Conservation (phyloP, 1,139 yeast species). For the Yamadazyma oceani region DNA sequence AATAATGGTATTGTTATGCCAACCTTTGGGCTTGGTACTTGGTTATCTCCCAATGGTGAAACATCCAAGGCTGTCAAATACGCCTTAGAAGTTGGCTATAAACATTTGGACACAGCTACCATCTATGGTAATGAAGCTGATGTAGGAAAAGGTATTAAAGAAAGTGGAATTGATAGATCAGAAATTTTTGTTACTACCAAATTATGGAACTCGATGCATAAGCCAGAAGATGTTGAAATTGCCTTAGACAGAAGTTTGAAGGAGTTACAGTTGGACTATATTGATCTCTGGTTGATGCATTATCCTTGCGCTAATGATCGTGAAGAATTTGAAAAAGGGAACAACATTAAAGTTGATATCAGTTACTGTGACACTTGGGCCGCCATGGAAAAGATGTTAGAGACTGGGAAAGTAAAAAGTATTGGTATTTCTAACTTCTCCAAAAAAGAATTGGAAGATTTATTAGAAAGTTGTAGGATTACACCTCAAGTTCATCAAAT, state of each 20-base stretch:
- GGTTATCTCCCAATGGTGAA: slow-evolving; percentile 19
- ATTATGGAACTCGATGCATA: slow-evolving; percentile 70
- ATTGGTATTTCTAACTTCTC: slow-evolving; percentile 53
- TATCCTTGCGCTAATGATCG: slow-evolving; percentile 50
- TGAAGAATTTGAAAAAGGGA: slow-evolving; percentile 5
- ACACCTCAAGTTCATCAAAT: slow-evolving; percentile 13
- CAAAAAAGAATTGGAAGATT: slow-evolving; percentile 33
- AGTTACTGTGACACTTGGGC: slow-evolving; percentile 53
- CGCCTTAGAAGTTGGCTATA: slow-evolving; percentile 62
- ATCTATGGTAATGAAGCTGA: slow-evolving; percentile 65
- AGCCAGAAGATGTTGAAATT: slow-evolving; percentile 54
- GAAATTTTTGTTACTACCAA: slow-evolving; percentile 81
- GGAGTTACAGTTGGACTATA: slow-evolving; percentile 73
- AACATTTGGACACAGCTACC: slow-evolving; percentile 81
- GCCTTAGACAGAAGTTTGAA: slow-evolving; percentile 65
- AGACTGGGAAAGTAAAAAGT: slow-evolving; percentile 59
- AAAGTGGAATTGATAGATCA: slow-evolving; percentile 68
- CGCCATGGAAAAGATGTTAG: slow-evolving; percentile 57
- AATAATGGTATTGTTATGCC: slow-evolving; percentile 19
- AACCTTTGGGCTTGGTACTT: slow-evolving; percentile 23
- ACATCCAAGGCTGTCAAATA: slow-evolving; percentile 17
- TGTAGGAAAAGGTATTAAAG: slow-evolving; percentile 66
- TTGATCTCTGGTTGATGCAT: slow-evolving; percentile 76
- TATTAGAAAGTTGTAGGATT: slow-evolving; percentile 38
- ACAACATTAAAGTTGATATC: slow-evolving; percentile 8